A percentile compares a stretch with the other conserved stretches of the same genome.
Evolutionary conservation across 148 eudicot genomes (phyloP).

Genomic region (Polygonum aviculare): DNA sequence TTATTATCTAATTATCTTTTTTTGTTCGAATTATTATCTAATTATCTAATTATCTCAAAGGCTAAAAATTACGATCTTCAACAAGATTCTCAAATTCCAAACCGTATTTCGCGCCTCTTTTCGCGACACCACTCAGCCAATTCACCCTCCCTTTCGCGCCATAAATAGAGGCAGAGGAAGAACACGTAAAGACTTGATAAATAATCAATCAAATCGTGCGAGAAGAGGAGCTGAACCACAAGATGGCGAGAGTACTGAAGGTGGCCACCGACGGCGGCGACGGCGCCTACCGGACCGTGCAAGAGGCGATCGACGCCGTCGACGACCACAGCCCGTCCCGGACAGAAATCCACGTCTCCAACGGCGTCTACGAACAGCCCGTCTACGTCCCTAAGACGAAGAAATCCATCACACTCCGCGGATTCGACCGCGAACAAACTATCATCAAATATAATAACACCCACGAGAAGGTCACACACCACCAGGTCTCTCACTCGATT

Average conservation of each 20-base stretch:
- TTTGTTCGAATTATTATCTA: too few relatives aligned
- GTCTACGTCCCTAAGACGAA: slow-evolving; percentile 78
- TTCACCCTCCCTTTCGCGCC: neutral
- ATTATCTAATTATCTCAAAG: too few relatives aligned
- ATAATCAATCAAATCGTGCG: neutral
- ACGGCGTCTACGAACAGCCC: slow-evolving; percentile 77
- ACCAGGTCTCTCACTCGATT: slow-evolving; percentile 36
- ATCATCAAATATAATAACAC: slow-evolving; percentile 68
- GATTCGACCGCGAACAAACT: slow-evolving; percentile 54
- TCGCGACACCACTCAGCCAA: neutral
- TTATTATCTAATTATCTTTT: too few relatives aligned
- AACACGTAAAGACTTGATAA: neutral
- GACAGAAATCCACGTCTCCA: slow-evolving; percentile 65
- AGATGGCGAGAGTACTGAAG: slow-evolving; percentile 20
- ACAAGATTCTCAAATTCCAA: neutral
- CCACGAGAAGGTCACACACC: slow-evolving; percentile 61
- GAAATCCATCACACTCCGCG: slow-evolving; percentile 73
- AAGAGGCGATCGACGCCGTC: slow-evolving; percentile 80
- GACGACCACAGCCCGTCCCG: slow-evolving; percentile 62
- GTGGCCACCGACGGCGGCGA: slow-evolving; percentile 69
- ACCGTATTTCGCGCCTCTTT: neutral
- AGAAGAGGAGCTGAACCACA: neutral
- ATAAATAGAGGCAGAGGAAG: neutral
- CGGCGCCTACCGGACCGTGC: slow-evolving; percentile 54
- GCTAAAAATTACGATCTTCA: too few relatives aligned